Base-by-base conservation (phyloP, 2,329 filamentous ascomycete genomes). In the Ophiostoma sp. region DNA sequence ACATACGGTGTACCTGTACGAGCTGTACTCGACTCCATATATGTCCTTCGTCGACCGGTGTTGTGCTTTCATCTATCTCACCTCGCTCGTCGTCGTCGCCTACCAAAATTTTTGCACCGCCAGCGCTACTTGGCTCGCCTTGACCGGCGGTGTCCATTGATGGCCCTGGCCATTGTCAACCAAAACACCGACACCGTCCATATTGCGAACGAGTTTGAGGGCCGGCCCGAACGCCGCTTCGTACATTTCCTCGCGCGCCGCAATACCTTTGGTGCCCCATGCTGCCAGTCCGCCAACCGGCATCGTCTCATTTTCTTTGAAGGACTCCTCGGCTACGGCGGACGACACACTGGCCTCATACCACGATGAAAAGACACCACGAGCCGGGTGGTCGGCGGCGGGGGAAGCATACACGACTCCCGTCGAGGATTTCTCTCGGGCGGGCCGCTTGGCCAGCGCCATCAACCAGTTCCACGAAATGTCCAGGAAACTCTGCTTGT, bases 341-440 rank as follows among this genome's bases (percentile, higher is more conserved):
- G 80, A 81, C 9, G 77, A 61, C 31, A 81, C 74, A 2, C 78
- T 78, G 4, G 77, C 79, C 73, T 81, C 78, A 66, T 80, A 80
- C 80, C 79, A 82, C 22, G 76, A 73, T 0, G 76, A 68, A 22
- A 78, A 75, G 8, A 76, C 64, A 22, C 79, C 79, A 0, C 73
- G 69, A 1, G 9, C 19, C 7, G 74, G 73, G 7, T 74, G 70
- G 22, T 78, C 73, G 17, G 70, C 73, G 2, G 74, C 74, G 7
- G 71, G 45, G 9, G 63, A 69, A 0, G 70, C 73, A 6, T 25
- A 72, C n/a, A 75, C 25, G 5, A 39, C 71, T 2, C 75, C 74
- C n/a, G 28, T 36, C 8, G 9, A 15, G 2, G 28, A 42, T 31
- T 9, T 33, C 9, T 61, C 31, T 7, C 22, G 57, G n/a, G 52